Percentiles rank a stretch among this genome's conserved stretches.
Conservation (phyloP, 371 early-diverging fungal genomes). For the Gilbertella persicaria region DNA sequence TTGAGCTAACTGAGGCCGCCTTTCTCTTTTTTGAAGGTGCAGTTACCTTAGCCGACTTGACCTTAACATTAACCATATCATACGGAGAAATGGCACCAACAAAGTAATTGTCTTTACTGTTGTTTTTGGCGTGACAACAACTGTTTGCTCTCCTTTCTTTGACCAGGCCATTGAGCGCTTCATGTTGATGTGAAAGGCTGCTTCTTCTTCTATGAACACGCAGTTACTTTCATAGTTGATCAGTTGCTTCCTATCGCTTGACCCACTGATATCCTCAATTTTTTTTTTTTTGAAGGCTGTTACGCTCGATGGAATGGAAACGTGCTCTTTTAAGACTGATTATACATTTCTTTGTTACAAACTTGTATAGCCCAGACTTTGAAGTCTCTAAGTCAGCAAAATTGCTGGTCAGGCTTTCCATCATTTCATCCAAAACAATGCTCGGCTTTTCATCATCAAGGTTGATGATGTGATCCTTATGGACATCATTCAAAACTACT, state of each 20-base stretch:
- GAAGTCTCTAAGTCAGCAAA: background rate
- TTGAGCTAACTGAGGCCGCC: background rate
- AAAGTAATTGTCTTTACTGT: conserved; percentile 3
- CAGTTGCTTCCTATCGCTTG: background rate
- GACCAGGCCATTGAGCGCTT: conserved; percentile 4
- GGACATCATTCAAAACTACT: background rate
- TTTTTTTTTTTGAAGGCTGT: background rate
- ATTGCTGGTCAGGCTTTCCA: conserved; percentile 2
- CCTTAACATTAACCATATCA: background rate
- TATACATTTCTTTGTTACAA: conserved; percentile 1
- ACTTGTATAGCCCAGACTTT: conserved; percentile 3
- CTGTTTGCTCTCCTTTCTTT: background rate
- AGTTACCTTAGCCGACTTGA: background rate
- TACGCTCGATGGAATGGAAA: conserved; percentile 2
- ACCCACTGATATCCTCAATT: conserved; percentile 7
- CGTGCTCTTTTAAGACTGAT: conserved; percentile 4
- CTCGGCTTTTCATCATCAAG: conserved; percentile 7
- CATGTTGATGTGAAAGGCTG: conserved; percentile 16
- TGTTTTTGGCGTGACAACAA: conserved; percentile 2
- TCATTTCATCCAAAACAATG: conserved; percentile 11
- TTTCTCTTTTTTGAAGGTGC: conserved; percentile 5
- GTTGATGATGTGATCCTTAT: conserved; percentile 3
- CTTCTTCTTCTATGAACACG: conserved; percentile 10
- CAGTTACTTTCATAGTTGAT: conserved; percentile 10
- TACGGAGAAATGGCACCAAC: background rate